A percentile compares a stretch with the other conserved stretches of the same genome.
Conservation (phyloP, 1,284 basidiomycete species). For the Heliocybe sulcata region DNA sequence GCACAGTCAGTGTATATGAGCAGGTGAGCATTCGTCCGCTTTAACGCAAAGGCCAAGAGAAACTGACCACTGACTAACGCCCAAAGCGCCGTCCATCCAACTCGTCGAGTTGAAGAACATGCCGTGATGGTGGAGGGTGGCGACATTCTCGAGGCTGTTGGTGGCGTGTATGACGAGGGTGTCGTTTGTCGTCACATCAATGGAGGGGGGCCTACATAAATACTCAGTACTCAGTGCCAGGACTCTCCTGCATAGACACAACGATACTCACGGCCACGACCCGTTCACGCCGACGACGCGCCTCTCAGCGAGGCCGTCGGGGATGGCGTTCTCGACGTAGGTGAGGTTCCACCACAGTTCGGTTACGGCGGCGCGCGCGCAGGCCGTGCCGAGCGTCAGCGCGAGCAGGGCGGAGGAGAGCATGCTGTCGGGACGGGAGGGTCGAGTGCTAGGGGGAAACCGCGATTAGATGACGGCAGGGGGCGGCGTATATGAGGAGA, state of each 20-base stretch:
- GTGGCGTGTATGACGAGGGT: conserved; percentile 68
- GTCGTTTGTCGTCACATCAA: conserved; percentile 70
- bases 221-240: background rate
- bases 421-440: background rate
- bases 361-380: conserved; percentile 47
- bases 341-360: conserved; percentile 81
- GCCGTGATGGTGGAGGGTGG: conserved; percentile 82
- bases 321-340: conserved; percentile 63
- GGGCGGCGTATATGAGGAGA: background rate
- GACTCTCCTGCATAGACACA: conserved; percentile 1
- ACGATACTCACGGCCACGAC: conserved; percentile 81
- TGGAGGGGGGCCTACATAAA: conserved; percentile 61
- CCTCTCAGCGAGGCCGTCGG: conserved; percentile 70
- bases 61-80: conserved; percentile 74
- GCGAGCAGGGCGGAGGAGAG: conserved; percentile 11
- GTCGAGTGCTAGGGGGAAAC: background rate
- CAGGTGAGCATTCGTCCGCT: too few relatives aligned
- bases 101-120: conserved; percentile 86
- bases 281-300: conserved; percentile 83
- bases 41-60: too few relatives aligned
- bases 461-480: background rate
- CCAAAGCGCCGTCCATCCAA: conserved; percentile 86
- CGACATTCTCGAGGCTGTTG: conserved; percentile 61
- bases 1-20: background rate
- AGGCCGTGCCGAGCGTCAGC: conserved; percentile 22